Evolutionary conservation across 2,329 filamentous ascomycete genomes (phyloP).

Genomic region (Magnaporthiopsis rhizophila): DNA sequence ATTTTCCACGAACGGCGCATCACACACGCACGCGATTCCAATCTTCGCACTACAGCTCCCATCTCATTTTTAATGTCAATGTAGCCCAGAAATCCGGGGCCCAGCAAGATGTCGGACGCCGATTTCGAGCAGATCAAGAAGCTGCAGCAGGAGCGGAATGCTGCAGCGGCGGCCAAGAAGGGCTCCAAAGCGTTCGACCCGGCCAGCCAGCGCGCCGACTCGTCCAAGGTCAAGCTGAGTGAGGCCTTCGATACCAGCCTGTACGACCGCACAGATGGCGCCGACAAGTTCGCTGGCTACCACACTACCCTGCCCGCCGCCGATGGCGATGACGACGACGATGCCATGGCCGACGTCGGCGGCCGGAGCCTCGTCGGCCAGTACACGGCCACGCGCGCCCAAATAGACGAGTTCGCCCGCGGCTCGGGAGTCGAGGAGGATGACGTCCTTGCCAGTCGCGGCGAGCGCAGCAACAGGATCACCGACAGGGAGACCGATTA

Average conservation of each 20-base stretch:
- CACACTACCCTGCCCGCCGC: constrained; percentile 78
- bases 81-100: constrained; percentile 2
- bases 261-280: constrained; percentile 65
- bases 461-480: constrained; percentile 86
- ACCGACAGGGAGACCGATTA: constrained; percentile 93
- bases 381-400: constrained; percentile 85
- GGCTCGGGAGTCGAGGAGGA: constrained; percentile 85
- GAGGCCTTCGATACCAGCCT: constrained; percentile 83
- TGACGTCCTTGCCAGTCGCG: constrained; percentile 73
- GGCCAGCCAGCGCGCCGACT: constrained; percentile 72
- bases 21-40: not conserved
- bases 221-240: constrained; percentile 82
- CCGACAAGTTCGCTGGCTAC: constrained; percentile 82
- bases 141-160: constrained; percentile 90
- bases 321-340: constrained; percentile 72
- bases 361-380: constrained; percentile 80
- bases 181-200: constrained; percentile 72
- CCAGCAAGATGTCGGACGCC: constrained; percentile 57
- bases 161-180: constrained; percentile 68
- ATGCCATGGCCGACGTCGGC: constrained; percentile 65
- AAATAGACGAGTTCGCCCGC: constrained; percentile 89
- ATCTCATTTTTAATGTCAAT: constrained; percentile 8
- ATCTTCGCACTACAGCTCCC: not conserved
- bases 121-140: constrained; percentile 83
- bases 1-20: not conserved